A percentile compares a stretch with the other conserved stretches of the same genome.
Evolutionary conservation across 2,329 filamentous ascomycete species (phyloP).

Genomic region (Fusarium pseudoanthophilum): DNA sequence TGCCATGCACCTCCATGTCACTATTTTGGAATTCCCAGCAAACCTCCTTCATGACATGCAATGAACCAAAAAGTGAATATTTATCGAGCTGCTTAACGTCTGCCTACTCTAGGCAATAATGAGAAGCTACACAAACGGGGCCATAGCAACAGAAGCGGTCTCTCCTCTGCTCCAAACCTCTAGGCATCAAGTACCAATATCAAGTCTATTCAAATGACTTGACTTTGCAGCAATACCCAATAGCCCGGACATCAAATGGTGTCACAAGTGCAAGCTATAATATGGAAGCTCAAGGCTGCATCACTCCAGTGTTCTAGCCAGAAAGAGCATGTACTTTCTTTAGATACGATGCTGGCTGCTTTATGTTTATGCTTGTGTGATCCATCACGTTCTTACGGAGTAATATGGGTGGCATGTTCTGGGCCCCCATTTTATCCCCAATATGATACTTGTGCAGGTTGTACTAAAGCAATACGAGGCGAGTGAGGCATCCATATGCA

Average conservation of each 20-base stretch:
- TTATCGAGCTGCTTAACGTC: neutral
- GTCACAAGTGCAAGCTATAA: neutral
- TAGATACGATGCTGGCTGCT: constrained; percentile 25
- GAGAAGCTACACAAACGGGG: neutral
- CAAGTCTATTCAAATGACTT: neutral
- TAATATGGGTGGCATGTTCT: constrained; percentile 9
- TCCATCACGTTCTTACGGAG: constrained; percentile 12
- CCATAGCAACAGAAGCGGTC: neutral
- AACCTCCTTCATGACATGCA: neutral
- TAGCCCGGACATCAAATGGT: neutral
- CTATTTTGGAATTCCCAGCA: neutral
- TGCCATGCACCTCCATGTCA: neutral
- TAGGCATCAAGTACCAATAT: neutral
- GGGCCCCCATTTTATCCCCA: constrained; percentile 1
- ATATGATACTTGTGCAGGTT: neutral
- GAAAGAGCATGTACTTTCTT: constrained; percentile 17
- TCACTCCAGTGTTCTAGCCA: neutral
- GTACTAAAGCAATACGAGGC: constrained; percentile 7
- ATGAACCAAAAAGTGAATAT: neutral
- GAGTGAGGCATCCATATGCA: constrained; percentile 7
- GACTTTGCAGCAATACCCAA: neutral
- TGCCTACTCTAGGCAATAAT: neutral
- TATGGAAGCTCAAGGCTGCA: neutral
- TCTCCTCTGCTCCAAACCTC: neutral
- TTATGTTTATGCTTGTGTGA: constrained; percentile 1